Evolutionary conservation across 495 filamentous ascomycete genomes (phyloP).

Genomic region (Daldinia loculata): DNA sequence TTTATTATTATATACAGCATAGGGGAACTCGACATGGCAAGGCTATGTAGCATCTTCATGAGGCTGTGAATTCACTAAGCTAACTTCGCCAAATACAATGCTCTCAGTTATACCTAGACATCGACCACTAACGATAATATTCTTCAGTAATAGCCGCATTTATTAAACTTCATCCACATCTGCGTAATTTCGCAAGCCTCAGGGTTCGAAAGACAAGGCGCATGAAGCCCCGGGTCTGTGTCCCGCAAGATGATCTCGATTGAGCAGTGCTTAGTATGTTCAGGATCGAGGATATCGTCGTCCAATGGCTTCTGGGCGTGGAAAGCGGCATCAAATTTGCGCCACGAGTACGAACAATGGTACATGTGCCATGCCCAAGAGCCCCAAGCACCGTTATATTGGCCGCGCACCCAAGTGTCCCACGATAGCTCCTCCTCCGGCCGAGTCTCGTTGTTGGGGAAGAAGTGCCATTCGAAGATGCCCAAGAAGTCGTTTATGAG

Average conservation of each 20-base stretch:
- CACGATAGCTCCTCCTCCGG: constrained; percentile 6
- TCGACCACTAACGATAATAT: neutral
- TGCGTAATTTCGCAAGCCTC: constrained; percentile 11
- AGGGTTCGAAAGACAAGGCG: neutral
- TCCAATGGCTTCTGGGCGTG: constrained; percentile 15
- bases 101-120: neutral
- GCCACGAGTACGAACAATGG: constrained; percentile 19
- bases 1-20: too few relatives aligned
- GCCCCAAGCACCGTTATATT: constrained; percentile 8
- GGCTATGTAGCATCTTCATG: neutral
- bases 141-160: constrained; percentile 15
- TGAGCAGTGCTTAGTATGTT: neutral
- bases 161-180: constrained; percentile 23
- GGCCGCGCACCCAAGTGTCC: constrained; percentile 10
- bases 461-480: constrained; percentile 22
- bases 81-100: neutral
- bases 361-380: constrained; percentile 13
- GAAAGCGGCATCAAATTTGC: constrained; percentile 14
- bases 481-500: constrained; percentile 22
- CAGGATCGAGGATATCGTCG: constrained; percentile 18
- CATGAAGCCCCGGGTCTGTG: neutral
- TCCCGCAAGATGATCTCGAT: neutral
- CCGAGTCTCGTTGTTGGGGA: constrained; percentile 13
- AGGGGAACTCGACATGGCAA: neutral
- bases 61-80: neutral